Base-by-base conservation (phyloP, 2,329 filamentous ascomycete genomes). In the Pyrenophora teres region DNA sequence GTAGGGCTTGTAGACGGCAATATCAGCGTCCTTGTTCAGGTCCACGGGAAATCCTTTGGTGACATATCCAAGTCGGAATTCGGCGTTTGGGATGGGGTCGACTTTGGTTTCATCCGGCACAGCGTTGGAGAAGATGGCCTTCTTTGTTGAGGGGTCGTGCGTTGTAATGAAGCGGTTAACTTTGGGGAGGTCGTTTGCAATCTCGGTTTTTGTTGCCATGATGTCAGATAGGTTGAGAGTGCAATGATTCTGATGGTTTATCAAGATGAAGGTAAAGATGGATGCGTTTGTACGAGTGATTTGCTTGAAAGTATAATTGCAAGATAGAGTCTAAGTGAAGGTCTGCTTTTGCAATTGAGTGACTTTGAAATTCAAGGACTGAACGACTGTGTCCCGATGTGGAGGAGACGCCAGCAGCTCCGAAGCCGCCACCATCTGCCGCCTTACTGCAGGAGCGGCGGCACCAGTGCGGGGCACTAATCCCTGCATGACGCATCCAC, bases 31-130 rank as follows among this genome's bases (percentile, higher is more conserved):
- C 8, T 67, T 55, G 63, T 74, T 74, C 32, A 83, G 66, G 32
- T 78, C 59, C 12, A 77, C 74, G 0, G 81, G 81, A 50, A 76
- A 77, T 32, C 70, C 62, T 27, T 76, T 73, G 2, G 81, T 80
- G 5, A 78, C 74, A 62, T 83, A 83, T 35, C 71, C 73, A 3
- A 81, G 75, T 15, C 70, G 71, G 59, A 82, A 82, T 16, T 65
- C 68, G 6, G 65, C 67, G 19, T 39, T 47, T 10, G 65, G 65
- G 3, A 71, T 62, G 6, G 10, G 48, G 37, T 57, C 42, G 45
- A 63, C 58, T 36, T 52, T 53, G 7, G 54, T 48, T 4, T 68
- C 64, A 30, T 69, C 67, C 3, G 59, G 50, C 5, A 73, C 9
- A 1, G 57, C 54, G 21, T 59, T 47, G 2, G 65, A 70, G 55